Percentiles rank a stretch among this genome's conserved stretches.
These are phyloP conservation scores for Raffaelea albimanens DNA, from an alignment of 2,329 filamentous ascomycete species.

Conservation along the genomic window DNA sequence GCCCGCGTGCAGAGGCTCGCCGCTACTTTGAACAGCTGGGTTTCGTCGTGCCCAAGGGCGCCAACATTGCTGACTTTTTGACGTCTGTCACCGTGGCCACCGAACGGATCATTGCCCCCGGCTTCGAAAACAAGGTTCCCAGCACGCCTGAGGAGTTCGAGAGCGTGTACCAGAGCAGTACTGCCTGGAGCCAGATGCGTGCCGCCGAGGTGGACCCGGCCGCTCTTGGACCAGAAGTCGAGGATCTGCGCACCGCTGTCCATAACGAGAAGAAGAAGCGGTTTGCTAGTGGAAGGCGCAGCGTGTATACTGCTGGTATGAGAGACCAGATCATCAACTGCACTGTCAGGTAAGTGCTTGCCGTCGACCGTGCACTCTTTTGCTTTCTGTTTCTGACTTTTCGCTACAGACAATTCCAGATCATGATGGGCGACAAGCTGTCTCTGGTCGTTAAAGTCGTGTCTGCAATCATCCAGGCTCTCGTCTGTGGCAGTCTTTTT, in stretches of 20 bases:
- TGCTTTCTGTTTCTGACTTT: too few relatives aligned
- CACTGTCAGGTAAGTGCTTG: conserved; percentile 40
- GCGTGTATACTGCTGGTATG: conserved; percentile 63
- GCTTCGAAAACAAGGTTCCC: conserved; percentile 37
- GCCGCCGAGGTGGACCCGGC: conserved; percentile 43
- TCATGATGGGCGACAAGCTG: conserved; percentile 65
- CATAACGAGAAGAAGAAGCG: conserved; percentile 4
- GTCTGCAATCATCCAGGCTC: conserved; percentile 61
- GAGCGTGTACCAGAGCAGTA: conserved; percentile 39
- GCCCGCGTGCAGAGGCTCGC: conserved; percentile 38
- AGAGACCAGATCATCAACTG: conserved; percentile 58
- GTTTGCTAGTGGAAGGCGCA: conserved; percentile 8
- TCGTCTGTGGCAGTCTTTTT: conserved; percentile 74
- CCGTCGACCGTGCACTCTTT: too few relatives aligned
- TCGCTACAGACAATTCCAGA: conserved; percentile 54
- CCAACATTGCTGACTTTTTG: conserved; percentile 70
- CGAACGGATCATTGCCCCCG: conserved; percentile 29
- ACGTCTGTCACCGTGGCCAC: conserved; percentile 43
- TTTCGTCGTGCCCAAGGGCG: conserved; percentile 45
- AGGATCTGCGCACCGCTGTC: conserved; percentile 4
- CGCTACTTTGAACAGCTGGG: conserved; percentile 59
- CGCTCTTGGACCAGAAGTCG: conserved; percentile 17
- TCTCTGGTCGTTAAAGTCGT: conserved; percentile 72
- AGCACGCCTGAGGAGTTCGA: conserved; percentile 55
- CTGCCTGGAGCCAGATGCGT: conserved; percentile 31